Percentiles rank a stretch among this genome's conserved stretches.
phyloP scores from a whole-genome alignment of 176 grass and related monocot species.

The Carex littledalei region DNA sequence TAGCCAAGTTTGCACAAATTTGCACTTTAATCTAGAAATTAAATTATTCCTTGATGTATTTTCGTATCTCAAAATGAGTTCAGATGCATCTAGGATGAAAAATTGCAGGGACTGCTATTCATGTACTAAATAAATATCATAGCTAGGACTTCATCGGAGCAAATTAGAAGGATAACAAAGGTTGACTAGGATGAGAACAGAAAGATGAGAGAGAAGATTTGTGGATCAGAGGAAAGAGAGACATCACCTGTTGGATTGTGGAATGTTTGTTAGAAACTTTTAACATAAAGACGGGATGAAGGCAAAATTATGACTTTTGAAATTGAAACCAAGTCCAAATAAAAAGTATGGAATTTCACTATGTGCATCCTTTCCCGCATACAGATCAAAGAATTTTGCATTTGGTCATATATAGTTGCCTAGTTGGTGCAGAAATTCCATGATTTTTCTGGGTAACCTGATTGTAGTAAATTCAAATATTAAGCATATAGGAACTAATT shows the following conservation, averaged over 20 bases:
- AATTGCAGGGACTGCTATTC: neutral
- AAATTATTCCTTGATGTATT: neutral
- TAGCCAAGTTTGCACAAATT: neutral
- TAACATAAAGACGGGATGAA: neutral
- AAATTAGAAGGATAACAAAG: neutral
- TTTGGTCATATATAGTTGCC: neutral
- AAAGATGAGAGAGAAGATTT: neutral
- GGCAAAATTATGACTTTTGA: neutral
- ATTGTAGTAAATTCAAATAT: neutral
- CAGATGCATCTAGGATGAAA: neutral
- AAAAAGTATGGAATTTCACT: neutral
- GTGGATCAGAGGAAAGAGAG: neutral
- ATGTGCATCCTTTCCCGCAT: neutral
- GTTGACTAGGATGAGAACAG: neutral
- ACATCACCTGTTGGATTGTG: neutral
- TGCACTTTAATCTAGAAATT: neutral
- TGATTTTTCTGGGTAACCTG: neutral
- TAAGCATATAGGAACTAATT: neutral
- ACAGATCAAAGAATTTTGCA: neutral
- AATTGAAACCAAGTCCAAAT: neutral
- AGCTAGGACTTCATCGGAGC: neutral
- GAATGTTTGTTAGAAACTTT: neutral
- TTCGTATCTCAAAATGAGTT: neutral
- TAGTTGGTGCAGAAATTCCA: neutral
- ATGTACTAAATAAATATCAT: neutral